phyloP scores from a whole-genome alignment of 805 yeast species.

The Aciculoconidium aculeatum region DNA sequence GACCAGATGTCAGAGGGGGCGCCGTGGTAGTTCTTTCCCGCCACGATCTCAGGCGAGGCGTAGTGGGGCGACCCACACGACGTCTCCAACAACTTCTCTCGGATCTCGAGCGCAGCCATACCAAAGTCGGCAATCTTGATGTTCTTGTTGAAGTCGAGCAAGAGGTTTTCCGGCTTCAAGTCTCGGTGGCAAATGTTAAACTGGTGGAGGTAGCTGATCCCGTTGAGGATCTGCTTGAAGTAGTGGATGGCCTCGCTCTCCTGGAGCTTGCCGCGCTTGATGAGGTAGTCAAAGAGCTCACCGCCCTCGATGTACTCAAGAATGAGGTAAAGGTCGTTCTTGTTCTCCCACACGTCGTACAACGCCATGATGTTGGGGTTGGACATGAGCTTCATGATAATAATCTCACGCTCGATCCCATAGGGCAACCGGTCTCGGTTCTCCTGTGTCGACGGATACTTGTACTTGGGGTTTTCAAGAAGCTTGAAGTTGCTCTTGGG shows the following conservation, averaged over 20 bases:
- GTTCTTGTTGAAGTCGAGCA: conserved; percentile 76
- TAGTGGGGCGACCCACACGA: conserved; percentile 98
- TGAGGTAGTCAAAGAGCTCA: conserved; percentile 86
- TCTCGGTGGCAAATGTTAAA: conserved; percentile 87
- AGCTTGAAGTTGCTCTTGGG: conserved; percentile 70
- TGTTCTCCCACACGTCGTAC: conserved; percentile 85
- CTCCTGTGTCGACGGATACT: conserved; percentile 27
- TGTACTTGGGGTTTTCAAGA: conserved; percentile 42
- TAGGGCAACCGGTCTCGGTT: conserved; percentile 58
- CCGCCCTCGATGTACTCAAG: conserved; percentile 97
- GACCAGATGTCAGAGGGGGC: conserved; percentile 98
- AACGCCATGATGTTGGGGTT: conserved; percentile 76
- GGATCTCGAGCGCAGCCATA: conserved; percentile 94
- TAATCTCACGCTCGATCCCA: conserved; percentile 83
- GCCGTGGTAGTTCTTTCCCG: conserved; percentile 93
- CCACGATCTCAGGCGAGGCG: conserved; percentile 96
- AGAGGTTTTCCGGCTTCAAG: conserved; percentile 73
- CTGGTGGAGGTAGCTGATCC: conserved; percentile 79
- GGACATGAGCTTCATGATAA: conserved; percentile 74
- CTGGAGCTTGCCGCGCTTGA: conserved; percentile 80
- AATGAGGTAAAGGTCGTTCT: conserved; percentile 75
- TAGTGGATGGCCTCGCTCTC: conserved; percentile 88
- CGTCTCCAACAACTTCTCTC: conserved; percentile 79
- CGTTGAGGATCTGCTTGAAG: conserved; percentile 80
- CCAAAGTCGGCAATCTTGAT: conserved; percentile 98